These are phyloP conservation scores for Hymenoscyphus albidus DNA, from an alignment of 2,329 filamentous ascomycete species.

Conservation along the genomic window DNA sequence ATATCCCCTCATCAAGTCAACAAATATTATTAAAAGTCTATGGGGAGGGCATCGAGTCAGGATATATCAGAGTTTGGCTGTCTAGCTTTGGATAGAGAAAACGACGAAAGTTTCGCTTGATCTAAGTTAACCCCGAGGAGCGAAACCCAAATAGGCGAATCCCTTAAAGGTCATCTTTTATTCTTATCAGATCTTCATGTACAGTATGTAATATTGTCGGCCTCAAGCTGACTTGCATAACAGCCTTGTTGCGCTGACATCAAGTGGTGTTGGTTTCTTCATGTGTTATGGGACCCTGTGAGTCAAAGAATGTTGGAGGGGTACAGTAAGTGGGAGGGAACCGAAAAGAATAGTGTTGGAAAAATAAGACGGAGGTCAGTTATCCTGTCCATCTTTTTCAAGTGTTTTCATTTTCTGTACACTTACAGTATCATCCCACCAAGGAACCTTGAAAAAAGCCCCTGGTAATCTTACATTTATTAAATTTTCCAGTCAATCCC, in stretches of 20 bases:
- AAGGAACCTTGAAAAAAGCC: neutral
- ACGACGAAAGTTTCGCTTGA: neutral
- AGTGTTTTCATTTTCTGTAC: neutral
- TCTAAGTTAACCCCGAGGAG: neutral
- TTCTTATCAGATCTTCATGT: neutral
- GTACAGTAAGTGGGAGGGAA: neutral
- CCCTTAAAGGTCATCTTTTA: neutral
- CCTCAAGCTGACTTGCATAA: neutral
- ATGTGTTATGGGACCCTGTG: neutral
- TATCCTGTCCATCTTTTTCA: neutral
- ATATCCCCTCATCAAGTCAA: too few species aligned
- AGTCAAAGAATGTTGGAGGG: neutral
- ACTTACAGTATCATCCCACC: neutral
- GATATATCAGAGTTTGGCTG: too few species aligned
- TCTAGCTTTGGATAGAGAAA: neutral
- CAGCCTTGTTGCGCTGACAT: neutral
- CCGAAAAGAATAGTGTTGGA: neutral
- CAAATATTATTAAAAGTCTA: too few species aligned
- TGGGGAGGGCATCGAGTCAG: too few species aligned
- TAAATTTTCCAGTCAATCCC: neutral
- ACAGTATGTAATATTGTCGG: neutral
- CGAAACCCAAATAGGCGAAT: neutral
- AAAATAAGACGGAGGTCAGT: neutral
- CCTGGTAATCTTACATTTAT: slow-evolving; percentile 10
- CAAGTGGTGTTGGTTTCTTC: neutral